Evolutionary conservation across 2,329 filamentous ascomycete genomes (phyloP).

Genomic region (Neopestalotiopsis clavispora): DNA sequence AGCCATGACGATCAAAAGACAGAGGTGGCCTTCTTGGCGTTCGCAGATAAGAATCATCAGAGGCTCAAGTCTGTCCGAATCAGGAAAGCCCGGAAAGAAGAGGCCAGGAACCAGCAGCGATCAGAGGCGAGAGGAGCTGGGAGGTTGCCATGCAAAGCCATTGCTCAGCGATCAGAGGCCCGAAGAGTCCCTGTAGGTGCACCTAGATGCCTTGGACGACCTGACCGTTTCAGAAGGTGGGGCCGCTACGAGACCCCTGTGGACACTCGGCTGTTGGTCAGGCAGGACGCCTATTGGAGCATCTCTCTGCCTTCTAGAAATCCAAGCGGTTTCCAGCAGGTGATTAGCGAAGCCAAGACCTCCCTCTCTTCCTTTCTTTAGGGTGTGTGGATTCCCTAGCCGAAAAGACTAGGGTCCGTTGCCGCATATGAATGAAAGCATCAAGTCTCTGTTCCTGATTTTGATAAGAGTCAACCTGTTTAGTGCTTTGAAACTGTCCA

Average conservation of each 20-base stretch:
- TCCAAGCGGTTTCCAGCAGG: constrained; percentile 9
- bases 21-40: constrained; percentile 15
- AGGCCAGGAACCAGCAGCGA: background rate
- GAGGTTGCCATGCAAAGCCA: background rate
- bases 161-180: background rate
- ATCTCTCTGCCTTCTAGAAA: constrained; percentile 8
- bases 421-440: background rate
- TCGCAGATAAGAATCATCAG: constrained; percentile 9
- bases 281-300: constrained; percentile 12
- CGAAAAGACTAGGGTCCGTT: background rate
- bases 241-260: background rate
- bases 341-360: constrained; percentile 4
- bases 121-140: too few species aligned
- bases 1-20: background rate
- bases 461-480: background rate
- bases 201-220: background rate
- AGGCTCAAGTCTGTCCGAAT: background rate
- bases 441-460: background rate
- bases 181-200: background rate
- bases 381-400: background rate
- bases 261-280: constrained; percentile 5
- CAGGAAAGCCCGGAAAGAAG: constrained; percentile 11
- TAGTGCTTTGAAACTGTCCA: background rate
- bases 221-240: constrained; percentile 15
- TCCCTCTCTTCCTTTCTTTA: background rate